Base-by-base conservation (phyloP, 768 basidiomycete species). In the Macrolepiota dolichaula region DNA sequence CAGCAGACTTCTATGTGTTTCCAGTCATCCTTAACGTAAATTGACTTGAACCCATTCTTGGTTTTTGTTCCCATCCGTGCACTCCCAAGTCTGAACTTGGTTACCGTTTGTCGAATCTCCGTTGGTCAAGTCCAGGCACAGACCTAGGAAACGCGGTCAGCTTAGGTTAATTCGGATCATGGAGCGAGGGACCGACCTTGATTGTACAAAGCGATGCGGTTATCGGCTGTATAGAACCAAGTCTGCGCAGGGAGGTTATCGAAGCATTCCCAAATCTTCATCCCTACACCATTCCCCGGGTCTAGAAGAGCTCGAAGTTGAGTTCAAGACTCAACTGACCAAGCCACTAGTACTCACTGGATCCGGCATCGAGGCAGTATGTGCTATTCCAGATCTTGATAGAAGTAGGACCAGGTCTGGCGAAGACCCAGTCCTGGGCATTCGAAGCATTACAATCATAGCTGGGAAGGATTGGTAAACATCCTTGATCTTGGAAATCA, bases 281-380 rank as follows among this genome's bases (percentile, higher is more conserved):
- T 59, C 9, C 55, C 55, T 36, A 65, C 62, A 9, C 68, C 69
- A 40, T 29, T 15, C 7, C 22, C 27, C n/a, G 57, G 61, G n/a
- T 57, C 29, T 61, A 47, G 25, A 6, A n/a, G n/a, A 10, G 19
- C 5, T 44, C 5, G n/a, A 17, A 44, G 10, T 44, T 5, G 19
- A 44, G 3, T 22, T 6, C 19, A 24, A 12, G 1, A 4, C 7
- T 24, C 5, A 25, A 59, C 22, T 22, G 24, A 22, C 55, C 37
- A 35, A 37, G 36, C 15, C 19, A n/a, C 6, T 35, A 22, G 32
- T 51, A 10, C 69, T 62, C 51, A 74, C 73, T 69, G 13, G 70
- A 68, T 25, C 75, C 72, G 4, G 73, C 73, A 42, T 77, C 76
- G 12, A 77, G 63, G 52, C 76, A 76, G 63, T 69, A 77, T 15